These are phyloP conservation scores for Lactarius hengduanensis DNA, from an alignment of 768 basidiomycete genomes.

Conservation along the genomic window DNA sequence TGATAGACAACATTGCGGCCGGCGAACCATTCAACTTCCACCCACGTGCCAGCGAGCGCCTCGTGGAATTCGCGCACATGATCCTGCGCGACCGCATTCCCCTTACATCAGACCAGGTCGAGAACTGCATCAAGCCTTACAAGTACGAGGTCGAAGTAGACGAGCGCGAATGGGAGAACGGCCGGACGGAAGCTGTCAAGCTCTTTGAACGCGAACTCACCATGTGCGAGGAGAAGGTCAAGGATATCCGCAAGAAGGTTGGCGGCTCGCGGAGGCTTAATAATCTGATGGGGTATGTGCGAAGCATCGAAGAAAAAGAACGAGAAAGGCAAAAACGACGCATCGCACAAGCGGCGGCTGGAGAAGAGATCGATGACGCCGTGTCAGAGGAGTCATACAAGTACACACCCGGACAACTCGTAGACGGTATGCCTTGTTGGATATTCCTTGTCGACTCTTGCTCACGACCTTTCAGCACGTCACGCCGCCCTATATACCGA, in stretches of 20 bases:
- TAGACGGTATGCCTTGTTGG: constrained; percentile 67
- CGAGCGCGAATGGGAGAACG: constrained; percentile 86
- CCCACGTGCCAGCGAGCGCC: constrained; percentile 82
- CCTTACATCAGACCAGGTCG: constrained; percentile 96
- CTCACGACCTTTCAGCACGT: constrained; percentile 56
- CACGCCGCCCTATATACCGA: constrained; percentile 86
- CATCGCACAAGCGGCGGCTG: constrained; percentile 40
- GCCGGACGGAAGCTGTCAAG: constrained; percentile 69
- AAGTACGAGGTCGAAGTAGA: constrained; percentile 99
- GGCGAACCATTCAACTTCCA: constrained; percentile 93
- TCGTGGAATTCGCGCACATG: constrained; percentile 88
- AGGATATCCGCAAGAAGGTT: constrained; percentile 83
- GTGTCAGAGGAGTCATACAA: constrained; percentile 63
- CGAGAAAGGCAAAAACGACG: constrained; percentile 58
- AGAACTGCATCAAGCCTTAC: constrained; percentile 99
- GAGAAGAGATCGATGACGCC: constrained; percentile 38
- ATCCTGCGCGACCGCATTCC: constrained; percentile 93
- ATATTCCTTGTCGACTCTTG: neutral
- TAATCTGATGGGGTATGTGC: constrained; percentile 77
- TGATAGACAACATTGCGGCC: constrained; percentile 86
- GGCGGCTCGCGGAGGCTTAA: constrained; percentile 82
- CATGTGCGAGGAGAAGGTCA: constrained; percentile 84
- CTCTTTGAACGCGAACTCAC: constrained; percentile 81
- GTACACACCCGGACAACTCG: constrained; percentile 86
- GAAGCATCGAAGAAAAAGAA: constrained; percentile 75